phyloP scores from a whole-genome alignment of 139 green algal genomes.

The Picochlorum sp. region DNA sequence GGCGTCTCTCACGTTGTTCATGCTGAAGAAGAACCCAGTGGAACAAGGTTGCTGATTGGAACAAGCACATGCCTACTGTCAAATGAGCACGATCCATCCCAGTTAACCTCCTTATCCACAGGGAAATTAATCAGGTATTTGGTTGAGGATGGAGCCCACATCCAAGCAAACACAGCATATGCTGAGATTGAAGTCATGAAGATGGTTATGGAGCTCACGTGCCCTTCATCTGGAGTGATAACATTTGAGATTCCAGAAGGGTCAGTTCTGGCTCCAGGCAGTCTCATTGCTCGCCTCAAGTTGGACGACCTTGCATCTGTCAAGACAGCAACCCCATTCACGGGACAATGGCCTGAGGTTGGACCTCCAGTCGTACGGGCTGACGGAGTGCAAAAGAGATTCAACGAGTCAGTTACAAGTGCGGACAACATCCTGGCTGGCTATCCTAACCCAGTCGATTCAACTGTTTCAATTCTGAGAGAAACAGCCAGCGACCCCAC shows the following conservation, averaged over 20 bases:
- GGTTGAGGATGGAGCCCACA: conserved; percentile 54
- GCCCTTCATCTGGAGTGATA: conserved; percentile 60
- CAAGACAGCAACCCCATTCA: conserved; percentile 42
- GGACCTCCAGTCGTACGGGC: conserved; percentile 54
- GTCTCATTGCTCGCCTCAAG: conserved; percentile 72
- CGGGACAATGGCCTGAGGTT: conserved; percentile 58
- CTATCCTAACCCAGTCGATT: conserved; percentile 48
- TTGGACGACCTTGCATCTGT: conserved; percentile 57
- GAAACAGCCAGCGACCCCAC: conserved; percentile 59
- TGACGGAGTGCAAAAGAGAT: conserved; percentile 42
- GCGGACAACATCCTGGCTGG: conserved; percentile 60
- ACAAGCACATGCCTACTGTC: conserved; percentile 81
- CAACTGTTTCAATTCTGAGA: conserved; percentile 59
- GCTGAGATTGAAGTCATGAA: conserved; percentile 92
- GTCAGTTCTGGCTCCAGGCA: conserved; percentile 52
- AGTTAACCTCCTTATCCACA: conserved; percentile 42
- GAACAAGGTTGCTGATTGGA: conserved; percentile 86
- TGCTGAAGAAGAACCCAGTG: conserved; percentile 78
- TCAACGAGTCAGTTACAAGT: conserved; percentile 39
- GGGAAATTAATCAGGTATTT: conserved; percentile 80
- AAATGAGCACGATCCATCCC: conserved; percentile 48
- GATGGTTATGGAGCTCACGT: conserved; percentile 82
- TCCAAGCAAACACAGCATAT: conserved; percentile 62
- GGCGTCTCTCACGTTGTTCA: conserved; percentile 86
- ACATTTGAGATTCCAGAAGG: conserved; percentile 67